phyloP scores from a whole-genome alignment of 2,329 filamentous ascomycete species.

The Penicillium sp. region DNA sequence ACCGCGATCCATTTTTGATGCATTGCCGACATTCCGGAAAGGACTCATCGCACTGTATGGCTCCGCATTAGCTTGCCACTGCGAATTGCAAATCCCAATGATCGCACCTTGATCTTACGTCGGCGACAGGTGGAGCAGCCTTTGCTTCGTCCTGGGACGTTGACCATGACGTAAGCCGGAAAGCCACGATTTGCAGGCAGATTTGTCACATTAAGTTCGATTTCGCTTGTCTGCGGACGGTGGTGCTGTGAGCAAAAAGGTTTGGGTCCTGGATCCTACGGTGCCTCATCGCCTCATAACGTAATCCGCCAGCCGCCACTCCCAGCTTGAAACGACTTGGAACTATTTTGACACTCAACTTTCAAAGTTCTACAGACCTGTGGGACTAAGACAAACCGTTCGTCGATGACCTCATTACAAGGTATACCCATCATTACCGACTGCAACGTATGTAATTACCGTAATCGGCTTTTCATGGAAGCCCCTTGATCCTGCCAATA shows the following conservation, averaged over 20 bases:
- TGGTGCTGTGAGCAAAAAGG: background rate
- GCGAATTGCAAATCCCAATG: background rate
- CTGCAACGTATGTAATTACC: background rate
- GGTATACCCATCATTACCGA: background rate
- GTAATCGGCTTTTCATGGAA: background rate
- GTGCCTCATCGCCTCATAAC: background rate
- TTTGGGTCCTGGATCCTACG: background rate
- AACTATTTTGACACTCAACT: background rate
- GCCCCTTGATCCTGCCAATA: background rate
- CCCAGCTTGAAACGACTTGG: background rate
- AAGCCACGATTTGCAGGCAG: background rate
- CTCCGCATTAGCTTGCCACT: background rate
- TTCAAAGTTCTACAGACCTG: background rate
- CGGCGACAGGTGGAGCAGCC: constrained; percentile 6
- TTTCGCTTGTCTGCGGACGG: background rate
- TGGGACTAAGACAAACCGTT: too few relatives aligned
- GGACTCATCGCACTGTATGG: constrained; percentile 6
- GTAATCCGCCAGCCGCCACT: background rate
- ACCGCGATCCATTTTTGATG: background rate
- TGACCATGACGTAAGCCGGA: constrained; percentile 4
- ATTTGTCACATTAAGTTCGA: background rate
- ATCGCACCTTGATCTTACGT: constrained; percentile 7
- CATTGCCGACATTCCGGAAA: constrained; percentile 6
- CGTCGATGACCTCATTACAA: background rate
- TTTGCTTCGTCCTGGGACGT: constrained; percentile 12